Evolutionary conservation across 768 basidiomycete genomes (phyloP).

Genomic region (Calocybe indica): DNA sequence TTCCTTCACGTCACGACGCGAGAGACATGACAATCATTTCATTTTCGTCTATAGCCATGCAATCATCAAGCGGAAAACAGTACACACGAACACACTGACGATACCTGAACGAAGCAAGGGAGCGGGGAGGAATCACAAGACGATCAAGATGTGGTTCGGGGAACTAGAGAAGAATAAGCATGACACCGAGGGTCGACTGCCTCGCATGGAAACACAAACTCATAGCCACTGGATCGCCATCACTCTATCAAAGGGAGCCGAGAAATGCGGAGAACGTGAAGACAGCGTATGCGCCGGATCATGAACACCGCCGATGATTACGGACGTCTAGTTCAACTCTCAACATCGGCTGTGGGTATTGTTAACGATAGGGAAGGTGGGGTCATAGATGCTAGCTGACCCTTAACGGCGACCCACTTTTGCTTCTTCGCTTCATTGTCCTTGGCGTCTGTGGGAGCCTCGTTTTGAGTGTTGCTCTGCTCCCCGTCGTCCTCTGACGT

Average conservation of each 20-base stretch:
- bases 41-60: slow-evolving; percentile 17
- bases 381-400: slow-evolving; percentile 23
- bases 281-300: no score
- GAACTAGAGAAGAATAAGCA: neutral
- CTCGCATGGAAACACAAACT: no score
- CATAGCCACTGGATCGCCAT: no score
- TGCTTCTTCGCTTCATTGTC: slow-evolving; percentile 40
- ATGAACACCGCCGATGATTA: no score
- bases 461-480: slow-evolving; percentile 30
- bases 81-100: slow-evolving; percentile 14
- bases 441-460: slow-evolving; percentile 18
- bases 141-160: neutral
- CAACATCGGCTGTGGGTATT: no score
- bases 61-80: slow-evolving; percentile 9
- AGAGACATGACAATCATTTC: slow-evolving; percentile 1
- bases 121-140: neutral
- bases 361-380: neutral
- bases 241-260: no score
- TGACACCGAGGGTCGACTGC: no score
- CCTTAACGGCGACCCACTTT: slow-evolving; percentile 77
- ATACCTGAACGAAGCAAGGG: slow-evolving; percentile 10
- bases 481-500: slow-evolving; percentile 72
- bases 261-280: no score
- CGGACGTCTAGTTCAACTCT: no score
- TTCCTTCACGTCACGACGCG: no score